Percentiles rank a stretch among this genome's conserved stretches.
phyloP scores from a whole-genome alignment of 176 grass and related monocot genomes.

The Carex myosuroides region DNA sequence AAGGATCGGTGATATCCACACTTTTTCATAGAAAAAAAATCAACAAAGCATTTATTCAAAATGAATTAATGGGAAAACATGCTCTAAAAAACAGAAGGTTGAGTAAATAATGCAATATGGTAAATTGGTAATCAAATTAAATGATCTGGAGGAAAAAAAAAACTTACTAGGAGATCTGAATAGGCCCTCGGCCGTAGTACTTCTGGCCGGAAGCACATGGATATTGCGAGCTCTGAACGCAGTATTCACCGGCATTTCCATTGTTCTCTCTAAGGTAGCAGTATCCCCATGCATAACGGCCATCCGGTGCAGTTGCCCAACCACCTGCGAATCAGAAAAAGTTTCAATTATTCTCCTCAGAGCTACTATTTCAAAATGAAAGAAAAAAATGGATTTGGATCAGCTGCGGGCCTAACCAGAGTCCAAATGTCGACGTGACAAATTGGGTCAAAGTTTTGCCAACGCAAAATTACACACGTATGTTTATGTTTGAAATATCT shows the following conservation, averaged over 20 bases:
- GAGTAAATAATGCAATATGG: neutral
- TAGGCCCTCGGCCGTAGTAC: slow-evolving; percentile 50
- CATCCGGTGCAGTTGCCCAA: slow-evolving; percentile 26
- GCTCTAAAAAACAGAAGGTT: neutral
- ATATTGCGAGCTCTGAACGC: slow-evolving; percentile 21
- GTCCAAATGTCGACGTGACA: neutral
- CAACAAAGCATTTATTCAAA: too few relatives aligned
- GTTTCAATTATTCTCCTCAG: too few relatives aligned
- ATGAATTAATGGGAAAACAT: too few relatives aligned
- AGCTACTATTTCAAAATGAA: too few relatives aligned
- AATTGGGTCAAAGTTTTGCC: neutral
- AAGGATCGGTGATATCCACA: too few relatives aligned
- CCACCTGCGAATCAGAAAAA: slow-evolving; percentile 18
- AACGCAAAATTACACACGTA: neutral
- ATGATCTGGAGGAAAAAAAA: neutral
- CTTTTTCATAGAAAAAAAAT: too few relatives aligned
- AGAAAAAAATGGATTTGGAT: neutral
- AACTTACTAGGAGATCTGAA: slow-evolving; percentile 40
- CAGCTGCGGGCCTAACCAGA: neutral
- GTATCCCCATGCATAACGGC: slow-evolving; percentile 37
- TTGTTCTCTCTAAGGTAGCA: slow-evolving; percentile 23
- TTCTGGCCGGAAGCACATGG: slow-evolving; percentile 33
- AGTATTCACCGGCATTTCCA: slow-evolving; percentile 24
- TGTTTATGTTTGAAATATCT: neutral
- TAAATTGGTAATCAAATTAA: neutral